These are phyloP conservation scores for Nitzschia putrida DNA, from an alignment of 108 stramenopile genomes.

Conservation along the genomic window DNA sequence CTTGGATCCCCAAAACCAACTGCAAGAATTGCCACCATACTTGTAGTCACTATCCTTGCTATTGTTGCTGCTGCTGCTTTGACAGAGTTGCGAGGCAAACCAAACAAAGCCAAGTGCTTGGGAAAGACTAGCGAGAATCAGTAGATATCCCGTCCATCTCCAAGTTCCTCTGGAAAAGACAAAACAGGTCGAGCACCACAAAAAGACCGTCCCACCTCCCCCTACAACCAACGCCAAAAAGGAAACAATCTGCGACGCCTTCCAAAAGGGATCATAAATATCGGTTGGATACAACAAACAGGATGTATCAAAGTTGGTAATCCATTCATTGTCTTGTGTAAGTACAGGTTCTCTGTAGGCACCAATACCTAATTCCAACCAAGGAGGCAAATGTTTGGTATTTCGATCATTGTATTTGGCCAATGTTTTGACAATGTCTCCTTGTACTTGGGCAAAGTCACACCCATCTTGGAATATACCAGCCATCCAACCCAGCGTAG, in stretches of 20 bases:
- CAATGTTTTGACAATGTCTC: constrained; percentile 46
- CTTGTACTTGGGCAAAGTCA: constrained; percentile 46
- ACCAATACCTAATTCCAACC: constrained; percentile 63
- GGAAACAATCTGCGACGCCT: constrained; percentile 44
- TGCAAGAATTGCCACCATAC: constrained; percentile 41
- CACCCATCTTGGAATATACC: constrained; percentile 57
- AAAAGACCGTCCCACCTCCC: constrained; percentile 63
- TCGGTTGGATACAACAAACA: constrained; percentile 54
- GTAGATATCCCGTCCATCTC: constrained; percentile 67
- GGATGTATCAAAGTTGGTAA: constrained; percentile 1
- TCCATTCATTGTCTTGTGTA: constrained; percentile 31
- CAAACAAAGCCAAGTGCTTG: constrained; percentile 57
- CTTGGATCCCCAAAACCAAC: constrained; percentile 54
- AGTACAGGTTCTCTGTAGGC: constrained; percentile 51
- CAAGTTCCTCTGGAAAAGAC: constrained; percentile 60
- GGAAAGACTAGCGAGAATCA: constrained; percentile 52
- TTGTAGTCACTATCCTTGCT: not conserved
- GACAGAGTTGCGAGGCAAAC: constrained; percentile 64
- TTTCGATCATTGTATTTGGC: constrained; percentile 12
- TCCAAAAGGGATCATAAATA: constrained; percentile 54
- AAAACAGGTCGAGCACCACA: constrained; percentile 66
- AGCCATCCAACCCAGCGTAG: constrained; percentile 52
- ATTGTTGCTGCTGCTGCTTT: too few relatives aligned
- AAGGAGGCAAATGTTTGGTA: constrained; percentile 39
- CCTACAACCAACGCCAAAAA: constrained; percentile 67